Evolutionary conservation across 768 basidiomycete species (phyloP).

Genomic region (Suillus discolor): DNA sequence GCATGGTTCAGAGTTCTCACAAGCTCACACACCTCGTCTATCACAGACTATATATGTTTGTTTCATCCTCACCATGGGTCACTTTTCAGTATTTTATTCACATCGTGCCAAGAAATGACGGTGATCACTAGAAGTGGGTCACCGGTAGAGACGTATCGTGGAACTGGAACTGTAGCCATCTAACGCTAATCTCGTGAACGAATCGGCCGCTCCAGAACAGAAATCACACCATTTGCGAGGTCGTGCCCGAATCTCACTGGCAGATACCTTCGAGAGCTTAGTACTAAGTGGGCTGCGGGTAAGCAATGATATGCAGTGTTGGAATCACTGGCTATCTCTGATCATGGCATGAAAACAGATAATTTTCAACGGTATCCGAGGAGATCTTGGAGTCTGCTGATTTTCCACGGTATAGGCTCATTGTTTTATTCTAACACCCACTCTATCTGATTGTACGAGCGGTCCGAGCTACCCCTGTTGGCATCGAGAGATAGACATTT

Average conservation of each 20-base stretch:
- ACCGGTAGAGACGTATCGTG: not conserved
- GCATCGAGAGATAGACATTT: not conserved
- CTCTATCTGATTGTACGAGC: not conserved
- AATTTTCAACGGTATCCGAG: not conserved
- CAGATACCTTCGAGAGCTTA: not conserved
- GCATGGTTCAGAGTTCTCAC: not conserved
- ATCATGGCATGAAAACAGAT: not conserved
- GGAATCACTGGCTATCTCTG: not conserved
- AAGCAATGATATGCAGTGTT: not conserved
- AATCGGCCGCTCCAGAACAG: not conserved
- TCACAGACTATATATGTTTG: not conserved
- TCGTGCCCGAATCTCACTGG: not conserved
- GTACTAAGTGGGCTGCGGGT: not conserved
- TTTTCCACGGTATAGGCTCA: not conserved
- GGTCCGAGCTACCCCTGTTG: not conserved
- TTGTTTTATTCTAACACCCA: not conserved
- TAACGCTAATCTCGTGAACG: not conserved
- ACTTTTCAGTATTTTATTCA: not conserved
- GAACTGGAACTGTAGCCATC: not conserved
- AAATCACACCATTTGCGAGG: not conserved
- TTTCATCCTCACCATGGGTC: not conserved
- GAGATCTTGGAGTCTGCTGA: not conserved
- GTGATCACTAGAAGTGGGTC: not conserved
- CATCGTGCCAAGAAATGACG: not conserved
- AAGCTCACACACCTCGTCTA: not conserved